phyloP scores from a whole-genome alignment of 2,329 filamentous ascomycete genomes.

The Geosmithia morbida region DNA sequence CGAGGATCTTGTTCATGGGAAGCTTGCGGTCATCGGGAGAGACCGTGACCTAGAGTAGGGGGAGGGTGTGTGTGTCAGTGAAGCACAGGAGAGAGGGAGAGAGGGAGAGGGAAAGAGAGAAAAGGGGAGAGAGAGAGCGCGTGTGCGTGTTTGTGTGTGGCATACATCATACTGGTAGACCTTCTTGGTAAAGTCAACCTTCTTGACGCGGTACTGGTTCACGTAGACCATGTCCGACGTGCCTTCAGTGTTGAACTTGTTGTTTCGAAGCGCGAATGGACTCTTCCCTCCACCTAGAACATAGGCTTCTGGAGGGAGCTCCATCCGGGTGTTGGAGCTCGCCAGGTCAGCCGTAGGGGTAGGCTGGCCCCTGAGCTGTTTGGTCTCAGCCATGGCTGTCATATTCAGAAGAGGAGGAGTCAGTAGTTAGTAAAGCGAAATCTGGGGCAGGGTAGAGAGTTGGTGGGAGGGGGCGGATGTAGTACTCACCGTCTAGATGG shows the following conservation, averaged over 20 bases:
- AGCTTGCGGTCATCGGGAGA: constrained; percentile 29
- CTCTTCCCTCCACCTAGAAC: constrained; percentile 17
- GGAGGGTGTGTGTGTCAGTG: neutral
- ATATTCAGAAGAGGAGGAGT: too few species aligned
- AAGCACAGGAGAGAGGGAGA: neutral
- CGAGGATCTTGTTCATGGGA: constrained; percentile 60
- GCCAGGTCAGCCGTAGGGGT: constrained; percentile 10
- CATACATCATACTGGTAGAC: constrained; percentile 80
- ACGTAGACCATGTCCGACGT: constrained; percentile 40
- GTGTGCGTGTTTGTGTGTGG: too few species aligned
- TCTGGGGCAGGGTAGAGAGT: neutral
- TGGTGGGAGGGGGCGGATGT: too few species aligned
- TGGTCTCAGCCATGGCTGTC: neutral
- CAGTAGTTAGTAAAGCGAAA: neutral
- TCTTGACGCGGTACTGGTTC: constrained; percentile 61
- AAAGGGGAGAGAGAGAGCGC: constrained; percentile 9
- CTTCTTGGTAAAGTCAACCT: constrained; percentile 38
- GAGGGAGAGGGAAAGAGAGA: neutral
- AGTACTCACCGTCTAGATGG: too few species aligned
- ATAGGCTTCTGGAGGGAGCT: constrained; percentile 45
- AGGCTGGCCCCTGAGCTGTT: neutral
- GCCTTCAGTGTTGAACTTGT: constrained; percentile 40
- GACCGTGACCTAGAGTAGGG: constrained; percentile 41
- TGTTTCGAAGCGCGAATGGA: constrained; percentile 17
- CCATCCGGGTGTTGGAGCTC: constrained; percentile 29